Base-by-base conservation (phyloP, 768 basidiomycete genomes). In the Holtermannia corniformis region DNA sequence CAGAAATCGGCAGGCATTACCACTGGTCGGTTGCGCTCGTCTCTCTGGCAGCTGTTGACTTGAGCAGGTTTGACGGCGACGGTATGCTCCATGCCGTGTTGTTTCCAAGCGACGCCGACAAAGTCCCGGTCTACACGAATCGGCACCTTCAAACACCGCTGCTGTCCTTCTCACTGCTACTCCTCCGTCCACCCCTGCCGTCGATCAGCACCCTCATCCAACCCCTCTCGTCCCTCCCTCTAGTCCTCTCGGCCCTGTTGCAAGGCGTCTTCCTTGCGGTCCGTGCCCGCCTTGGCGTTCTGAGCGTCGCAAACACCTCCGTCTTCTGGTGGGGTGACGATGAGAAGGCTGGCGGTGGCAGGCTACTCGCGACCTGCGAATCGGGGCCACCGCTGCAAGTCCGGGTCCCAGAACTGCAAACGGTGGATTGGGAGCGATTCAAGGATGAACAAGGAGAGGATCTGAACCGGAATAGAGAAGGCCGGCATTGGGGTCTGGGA, bases 51-150 rank as follows among this genome's bases (percentile, higher is more conserved):
- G 14, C 37, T 25, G 4, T 11, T 32, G n/a, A n/a, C 27, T 42
- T 5, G 3, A 7, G 19, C 63, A 68, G 72, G 72, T 75, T 75
- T 42, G 74, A 75, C 51, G 74, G 74, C 2, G 74, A 75, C 58
- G 74, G 74, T 10, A 75, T 75, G 74, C 56, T 75, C 4, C 63
- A 67, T 49, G 74, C 74, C 5, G 74, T 75, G 4, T 61, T 60
- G 48, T 75, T 75, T 51, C 59, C 56, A 2, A 32, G 19, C 22
- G 23, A 40, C 3, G 43, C 50, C 0, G 53, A 58, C n/a, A 23
- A 45, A 7, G 55, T 62, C 4, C 63, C 65, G 5, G 55, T 64
- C 21, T 73, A 73, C 57, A 74, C 73, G 44, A 71, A 71, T 59
- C 61, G 59, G 25, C 73, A 65, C 58, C 64, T 59, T 43, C 65